A percentile compares a stretch with the other conserved stretches of the same genome.
These are phyloP conservation scores for Metschnikowia lachancei DNA, from an alignment of 805 yeast species.

Conservation along the genomic window DNA sequence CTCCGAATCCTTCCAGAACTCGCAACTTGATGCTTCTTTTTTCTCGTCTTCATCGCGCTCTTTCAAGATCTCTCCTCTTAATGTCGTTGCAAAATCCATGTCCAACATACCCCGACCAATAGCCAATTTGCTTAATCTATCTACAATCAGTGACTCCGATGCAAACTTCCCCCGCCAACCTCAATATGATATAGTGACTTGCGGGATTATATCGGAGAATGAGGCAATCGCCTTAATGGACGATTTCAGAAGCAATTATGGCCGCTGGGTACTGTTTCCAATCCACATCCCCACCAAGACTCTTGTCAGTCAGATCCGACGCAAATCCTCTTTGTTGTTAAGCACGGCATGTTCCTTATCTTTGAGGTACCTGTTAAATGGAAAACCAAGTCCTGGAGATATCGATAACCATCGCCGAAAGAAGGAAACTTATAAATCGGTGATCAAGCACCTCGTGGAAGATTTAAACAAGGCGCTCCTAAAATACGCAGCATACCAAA, in stretches of 20 bases:
- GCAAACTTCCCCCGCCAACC: conserved; percentile 11
- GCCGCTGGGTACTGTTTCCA: conserved; percentile 77
- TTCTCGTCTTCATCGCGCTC: conserved; percentile 32
- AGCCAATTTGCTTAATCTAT: conserved; percentile 26
- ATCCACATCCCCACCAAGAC: conserved; percentile 45
- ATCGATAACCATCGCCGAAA: conserved; percentile 22
- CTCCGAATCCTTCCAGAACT: neutral
- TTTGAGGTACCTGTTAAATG: conserved; percentile 46
- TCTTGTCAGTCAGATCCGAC: conserved; percentile 48
- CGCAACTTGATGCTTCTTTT: neutral
- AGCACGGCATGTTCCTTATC: conserved; percentile 66
- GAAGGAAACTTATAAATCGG: conserved; percentile 33
- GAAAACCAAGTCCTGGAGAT: conserved; percentile 25
- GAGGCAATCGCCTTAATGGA: conserved; percentile 52
- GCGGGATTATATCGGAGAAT: conserved; percentile 46
- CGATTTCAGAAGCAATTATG: conserved; percentile 63
- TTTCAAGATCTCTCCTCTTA: conserved; percentile 44
- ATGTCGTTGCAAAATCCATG: conserved; percentile 36
- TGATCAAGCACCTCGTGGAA: conserved; percentile 46
- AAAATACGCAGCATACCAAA: conserved; percentile 27
- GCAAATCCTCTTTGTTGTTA: conserved; percentile 58
- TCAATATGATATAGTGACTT: conserved; percentile 48
- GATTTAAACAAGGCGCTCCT: conserved; percentile 49
- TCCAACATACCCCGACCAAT: conserved; percentile 37
- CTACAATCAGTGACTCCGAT: conserved; percentile 9